Evolutionary conservation across 805 yeast genomes (phyloP).

Genomic region (Candida pini): DNA sequence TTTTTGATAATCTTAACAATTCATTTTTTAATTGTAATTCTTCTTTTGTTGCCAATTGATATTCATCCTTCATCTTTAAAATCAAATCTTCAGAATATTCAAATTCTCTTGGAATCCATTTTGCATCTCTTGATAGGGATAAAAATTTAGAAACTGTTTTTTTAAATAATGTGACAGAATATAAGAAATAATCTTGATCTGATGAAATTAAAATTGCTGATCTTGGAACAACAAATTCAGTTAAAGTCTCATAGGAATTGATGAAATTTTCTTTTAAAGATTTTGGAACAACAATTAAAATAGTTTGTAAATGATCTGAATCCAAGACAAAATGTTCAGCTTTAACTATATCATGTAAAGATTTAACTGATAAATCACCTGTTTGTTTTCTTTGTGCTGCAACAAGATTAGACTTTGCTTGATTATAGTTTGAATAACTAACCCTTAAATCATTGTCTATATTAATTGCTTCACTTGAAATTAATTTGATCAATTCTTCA

Average conservation of each 20-base stretch:
- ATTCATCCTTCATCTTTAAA: conserved; percentile 72
- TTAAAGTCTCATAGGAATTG: conserved; percentile 66
- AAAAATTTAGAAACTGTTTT: conserved; percentile 69
- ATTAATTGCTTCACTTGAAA: conserved; percentile 72
- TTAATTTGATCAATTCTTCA: conserved; percentile 61
- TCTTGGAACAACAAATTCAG: conserved; percentile 86
- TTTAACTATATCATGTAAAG: conserved; percentile 82
- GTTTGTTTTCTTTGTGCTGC: conserved; percentile 91
- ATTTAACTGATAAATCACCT: conserved; percentile 88
- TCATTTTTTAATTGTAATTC: conserved; percentile 75
- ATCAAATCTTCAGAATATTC: conserved; percentile 74
- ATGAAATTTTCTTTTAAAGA: conserved; percentile 54
- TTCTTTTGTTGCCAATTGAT: conserved; percentile 62
- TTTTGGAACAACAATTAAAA: conserved; percentile 86
- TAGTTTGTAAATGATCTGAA: conserved; percentile 81
- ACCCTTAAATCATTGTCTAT: conserved; percentile 80
- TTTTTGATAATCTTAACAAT: conserved; percentile 71
- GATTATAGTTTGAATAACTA: conserved; percentile 68
- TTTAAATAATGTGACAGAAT: conserved; percentile 78
- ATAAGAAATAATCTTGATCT: conserved; percentile 72
- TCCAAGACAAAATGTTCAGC: conserved; percentile 78
- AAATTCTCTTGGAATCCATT: conserved; percentile 91
- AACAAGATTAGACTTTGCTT: conserved; percentile 75
- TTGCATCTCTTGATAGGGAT: conserved; percentile 69
- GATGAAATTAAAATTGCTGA: conserved; percentile 64